Base-by-base conservation (phyloP, 139 green algal genomes). In the Tetradesmus lagerheimii region DNA sequence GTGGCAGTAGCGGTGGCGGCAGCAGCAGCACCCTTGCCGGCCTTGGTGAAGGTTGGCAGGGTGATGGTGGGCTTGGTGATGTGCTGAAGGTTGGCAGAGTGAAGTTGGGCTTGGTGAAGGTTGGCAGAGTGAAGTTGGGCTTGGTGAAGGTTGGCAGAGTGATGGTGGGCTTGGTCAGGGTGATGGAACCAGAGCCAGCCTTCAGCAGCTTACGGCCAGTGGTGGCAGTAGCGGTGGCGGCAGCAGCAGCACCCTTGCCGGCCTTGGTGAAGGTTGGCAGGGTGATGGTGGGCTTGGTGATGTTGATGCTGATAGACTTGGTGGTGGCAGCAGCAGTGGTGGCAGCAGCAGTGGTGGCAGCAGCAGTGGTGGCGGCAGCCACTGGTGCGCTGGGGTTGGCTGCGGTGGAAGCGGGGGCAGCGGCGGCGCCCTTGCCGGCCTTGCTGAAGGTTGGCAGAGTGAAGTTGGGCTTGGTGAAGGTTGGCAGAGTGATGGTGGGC, bases 131-230 rank as follows among this genome's bases (percentile, higher is more conserved):
- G 47, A 62, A 62, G 47, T 1, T 62, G 47, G 18, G 18, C 64
- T 75, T 75, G 64, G 29, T 34, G n/a, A 57, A 57, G 11, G 25
- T 71, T 20, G n/a, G 67, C 67, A 78, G n/a, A 3, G 11, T 78
- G n/a, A 37, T 37, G 67, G n/a, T 23, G 11, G 23, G 25, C 77
- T 83, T 82, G 75, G 20, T 23, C 4, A 39, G 20, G 75, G 12
- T 82, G 75, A 39, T n/a, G 38, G 15, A 18, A 12, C 6, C 15
- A 12, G 75, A 82, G 16, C 23, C 35, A 53, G 75, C 50, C 50
- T 27, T 20, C 50, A 50, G 75, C 75, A 82, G 34, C 79, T 85
- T 85, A n/a, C n/a, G n/a, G 79, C 57, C 57, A 29, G 53, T 66
- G 53, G 15, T 66, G 53, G 15, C 53, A 25, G 53, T 11, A 25